Base-by-base conservation (phyloP, 2,329 filamentous ascomycete species). In the Pseudocercospora fijiensis region DNA sequence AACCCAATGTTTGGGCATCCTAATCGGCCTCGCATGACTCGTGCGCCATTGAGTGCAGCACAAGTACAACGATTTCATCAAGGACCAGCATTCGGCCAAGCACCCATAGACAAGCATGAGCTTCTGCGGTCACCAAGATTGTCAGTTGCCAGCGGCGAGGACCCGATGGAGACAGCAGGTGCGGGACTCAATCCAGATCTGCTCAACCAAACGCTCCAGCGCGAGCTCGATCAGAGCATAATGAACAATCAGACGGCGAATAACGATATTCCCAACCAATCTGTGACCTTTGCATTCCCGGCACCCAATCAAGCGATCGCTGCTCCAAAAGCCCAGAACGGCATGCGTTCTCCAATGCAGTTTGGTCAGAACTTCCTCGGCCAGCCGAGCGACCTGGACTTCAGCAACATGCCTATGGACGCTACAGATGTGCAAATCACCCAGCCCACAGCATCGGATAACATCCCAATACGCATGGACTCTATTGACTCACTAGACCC, bases 1-100 rank as follows among this genome's bases (percentile, higher is more conserved):
- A 75, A 75, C 49, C 73, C 74, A 1, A 75, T 75, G 73, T 75
- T 75, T 55, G 73, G 69, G 2, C 69, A 72, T 57, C 69, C 72
- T 1, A 66, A 64, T 33, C 62, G 71, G n/a, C 71, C 74, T 2
- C 63, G 62, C 0, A 68, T 76, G 47, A 71, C 70, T 1, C 60
- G 73, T 43, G 74, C 74, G 16, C 75, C 74, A 9, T 63, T 76
- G n/a, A 75, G 73, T 45, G 63, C 68, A 13, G 75, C 75, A 11
- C 75, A 76, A 55, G 33, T 75, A 13, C 69, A 72, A 49, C 70
- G 74, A 0, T 76, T 76, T 53, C 71, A 69, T 13, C 62, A 73
- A 37, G 73, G 74, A 1, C 72, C 74, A 2, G 64, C 63, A 2
- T 76, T 72, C 53, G 75, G 75, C 2, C 69, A 71, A 30, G 68